Base-by-base conservation (phyloP, 345 rosid species). In the Anacardium occidentale region DNA sequence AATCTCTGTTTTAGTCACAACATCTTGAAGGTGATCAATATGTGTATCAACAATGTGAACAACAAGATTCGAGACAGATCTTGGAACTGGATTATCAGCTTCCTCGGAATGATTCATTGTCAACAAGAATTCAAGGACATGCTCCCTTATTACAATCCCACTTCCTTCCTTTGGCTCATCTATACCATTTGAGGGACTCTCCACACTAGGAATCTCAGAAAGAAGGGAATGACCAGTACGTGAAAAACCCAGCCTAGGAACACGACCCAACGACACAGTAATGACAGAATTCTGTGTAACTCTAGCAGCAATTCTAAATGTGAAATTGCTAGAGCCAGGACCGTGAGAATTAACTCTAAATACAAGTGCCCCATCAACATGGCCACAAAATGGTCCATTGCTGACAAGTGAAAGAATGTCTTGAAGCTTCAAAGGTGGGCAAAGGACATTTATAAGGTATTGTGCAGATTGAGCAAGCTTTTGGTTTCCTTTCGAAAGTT, bases 31-130 rank as follows among this genome's bases (percentile, higher is more conserved):
- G 78, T 93, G 99, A 84, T 96, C 99, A 12, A 96, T 87, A 54
- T 96, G 97, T 0, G 96, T 93, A 64, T 96, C 97, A 15, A 93
- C 72, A 15, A 96, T 87, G 78, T 96, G 98, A 75, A 93, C 91
- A 6, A 96, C 87, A 40, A 96, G 97, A 81, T 93, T 91, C 0
- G 98, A 96, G 32, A 91, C 84, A 14, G 96, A 88, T 70, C 67
- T 82, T 0, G 99, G 99, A 14, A 96, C 98, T 22, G 94, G 98
- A 77, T 96, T 96, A 77, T 96, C 99, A 63, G 97, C 98, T 84
- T 88, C 98, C 83, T 96, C 98, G 14, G 99, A 91, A 73, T 96
- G 99, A 75, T 93, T 96, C 99, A 93, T 96, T 1, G 93, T 96
- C 71, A 96, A 62, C 50, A 96, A 83, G 70, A 93, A 96, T 69